These are phyloP conservation scores for Aspergillus wentii DNA, from an alignment of 495 filamentous ascomycete species.

Conservation along the genomic window DNA sequence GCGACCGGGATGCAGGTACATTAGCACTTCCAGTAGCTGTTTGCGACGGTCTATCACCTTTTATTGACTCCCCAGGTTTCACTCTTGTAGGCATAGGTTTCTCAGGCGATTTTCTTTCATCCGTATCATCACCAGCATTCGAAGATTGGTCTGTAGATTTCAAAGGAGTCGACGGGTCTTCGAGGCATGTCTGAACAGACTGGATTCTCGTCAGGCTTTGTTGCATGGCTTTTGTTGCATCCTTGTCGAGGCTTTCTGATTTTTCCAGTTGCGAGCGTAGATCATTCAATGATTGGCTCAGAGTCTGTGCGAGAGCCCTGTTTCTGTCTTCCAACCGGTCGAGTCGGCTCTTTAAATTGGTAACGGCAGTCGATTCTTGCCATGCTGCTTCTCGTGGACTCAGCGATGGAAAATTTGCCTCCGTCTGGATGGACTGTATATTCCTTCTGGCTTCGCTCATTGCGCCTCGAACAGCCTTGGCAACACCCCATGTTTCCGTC, in stretches of 20 bases:
- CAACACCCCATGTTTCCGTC: constrained; percentile 82
- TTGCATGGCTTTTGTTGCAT: constrained; percentile 15
- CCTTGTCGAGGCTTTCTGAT: constrained; percentile 47
- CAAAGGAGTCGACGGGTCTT: constrained; percentile 55
- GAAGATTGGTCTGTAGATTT: constrained; percentile 16
- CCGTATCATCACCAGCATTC: neutral
- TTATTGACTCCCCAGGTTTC: no score
- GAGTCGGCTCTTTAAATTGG: constrained; percentile 28
- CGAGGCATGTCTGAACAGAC: constrained; percentile 72
- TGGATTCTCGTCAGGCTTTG: constrained; percentile 68
- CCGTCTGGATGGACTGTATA: constrained; percentile 58
- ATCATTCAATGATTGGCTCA: constrained; percentile 65
- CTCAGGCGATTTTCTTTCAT: neutral
- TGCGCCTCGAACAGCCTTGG: constrained; percentile 85
- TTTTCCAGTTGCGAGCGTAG: constrained; percentile 48
- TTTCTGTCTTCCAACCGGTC: constrained; percentile 63
- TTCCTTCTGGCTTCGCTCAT: constrained; percentile 76
- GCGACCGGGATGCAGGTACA: constrained; percentile 3
- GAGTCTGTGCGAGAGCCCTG: constrained; percentile 61
- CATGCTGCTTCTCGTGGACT: constrained; percentile 6
- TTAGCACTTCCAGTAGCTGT: constrained; percentile 1
- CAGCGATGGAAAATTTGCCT: constrained; percentile 7
- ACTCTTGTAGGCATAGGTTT: no score
- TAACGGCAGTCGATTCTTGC: constrained; percentile 2
- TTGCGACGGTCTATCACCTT: constrained; percentile 2